Evolutionary conservation across 345 rosid genomes (phyloP), one percentile per base, ranked within the genome.

Genomic region (Limnanthes douglasii): DNA sequence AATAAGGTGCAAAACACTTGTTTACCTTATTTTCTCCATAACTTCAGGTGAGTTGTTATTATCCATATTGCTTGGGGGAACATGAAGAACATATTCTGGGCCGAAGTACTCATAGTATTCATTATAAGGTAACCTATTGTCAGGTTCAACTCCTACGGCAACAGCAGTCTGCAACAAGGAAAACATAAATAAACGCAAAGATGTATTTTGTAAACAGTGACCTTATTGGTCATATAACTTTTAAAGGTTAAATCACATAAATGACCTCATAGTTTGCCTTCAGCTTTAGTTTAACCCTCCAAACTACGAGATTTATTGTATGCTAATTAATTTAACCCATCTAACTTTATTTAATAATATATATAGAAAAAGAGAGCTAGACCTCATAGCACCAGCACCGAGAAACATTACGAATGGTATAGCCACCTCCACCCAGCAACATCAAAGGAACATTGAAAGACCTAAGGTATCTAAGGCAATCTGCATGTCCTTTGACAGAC

Each of bases 381-480:
- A 84, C 98, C 96, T 90, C 96, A 19, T 84, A 90, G 65, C 94
- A 80, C 96, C 98, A 90, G 57, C 98, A 90, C 32, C 96, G 96
- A 18, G 98, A 94, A 34, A 90, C 98, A 61, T 90, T 90, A 41
- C 98, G 63, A 43, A 90, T 84, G 11, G 98, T 90, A 56, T 90
- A 90, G 16, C 98, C 98, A 41, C 98, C 98, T 29, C 98, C 98
- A 53, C 98, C 98, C 68, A 90, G 62, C 12, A 84, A 84, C 98
- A 90, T 84, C 54, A 90, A 41, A 54, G 98, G 96, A 38, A 90
- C 76, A 18, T 90, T 84, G 35, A 53, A 84, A 50, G 98, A 90
- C 57, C 98, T 73, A 39, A 90, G 69, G 45, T 77, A 90, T 40
- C 65, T 78, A 31, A 90, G 96, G 43, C 96, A 90, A 50, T 84